Evolutionary conservation across 2,329 filamentous ascomycete genomes (phyloP), one percentile per base, ranked within the genome.

Genomic region (Diaporthe citri): DNA sequence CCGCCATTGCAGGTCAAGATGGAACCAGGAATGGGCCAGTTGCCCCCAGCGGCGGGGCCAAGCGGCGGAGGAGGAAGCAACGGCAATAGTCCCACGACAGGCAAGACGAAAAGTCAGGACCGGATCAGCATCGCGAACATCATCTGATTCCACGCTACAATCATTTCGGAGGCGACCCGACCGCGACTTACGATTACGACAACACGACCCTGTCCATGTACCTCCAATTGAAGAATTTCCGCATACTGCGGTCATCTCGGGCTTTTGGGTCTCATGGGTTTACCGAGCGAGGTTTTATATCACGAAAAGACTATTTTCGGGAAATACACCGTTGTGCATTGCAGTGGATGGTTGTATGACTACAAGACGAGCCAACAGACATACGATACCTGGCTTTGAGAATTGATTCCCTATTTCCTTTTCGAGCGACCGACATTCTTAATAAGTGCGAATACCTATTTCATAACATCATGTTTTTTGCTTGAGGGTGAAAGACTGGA

Each of bases 101-200:
- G 70, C 20, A 84, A 83, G 75, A 84, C 80, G 46, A 83, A 83
- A 75, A 86, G 77, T 78, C 82, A 87, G 79, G 82, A 87, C 82
- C 81, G 85, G 71, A 85, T 86, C 76, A 85, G 85, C 79, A 87
- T 87, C 74, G 84, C 84, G 70, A 86, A 86, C 78, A 87, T 86
- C 74, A 86, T 87, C 57, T 84, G 78, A 81, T 20, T 31, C 17
- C 13, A 28, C 22, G 51, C 28, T 67, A 28, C 39, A 3, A 28
- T 25, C 46, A 55, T 20, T 15, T 46, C 46, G 55, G 15, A 48
- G 43, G 71, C 39, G 36, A 22, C 36, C 46, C 15, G 46, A 31
- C n/a, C n/a, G 34, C 15, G 36, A 39, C 43, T 25, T 17, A 55
- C 34, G 34, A 69, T 41, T 55, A 69, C 34, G 34, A 69, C n/a